Base-by-base conservation (phyloP, 495 filamentous ascomycete genomes). In the Aspergillus conjunctus region DNA sequence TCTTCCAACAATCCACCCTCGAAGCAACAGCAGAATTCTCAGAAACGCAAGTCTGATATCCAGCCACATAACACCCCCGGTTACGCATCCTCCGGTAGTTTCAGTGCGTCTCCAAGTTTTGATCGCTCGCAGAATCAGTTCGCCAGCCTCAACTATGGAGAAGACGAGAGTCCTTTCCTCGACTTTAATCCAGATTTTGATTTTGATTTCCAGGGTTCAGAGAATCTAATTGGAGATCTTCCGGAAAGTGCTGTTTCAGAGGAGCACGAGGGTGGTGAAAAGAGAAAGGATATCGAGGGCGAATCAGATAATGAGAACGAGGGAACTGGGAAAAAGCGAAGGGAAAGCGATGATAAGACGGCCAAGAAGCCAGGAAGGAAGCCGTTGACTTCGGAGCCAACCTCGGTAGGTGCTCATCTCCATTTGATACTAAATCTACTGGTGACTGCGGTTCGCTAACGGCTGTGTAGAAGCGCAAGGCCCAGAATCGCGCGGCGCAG, bases 341-440 rank as follows among this genome's bases (percentile, higher is more conserved):
- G 91, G 63, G 92, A 96, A 71, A 83, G 87, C 55, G 87, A 89
- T 61, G 87, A 88, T 54, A 90, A 88, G 70, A 75, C 83, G 56
- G 85, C 90, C 9, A 98, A 97, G 84, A 98, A 97, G 73, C 95
- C 95, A 3, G 94, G 94, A 44, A 85, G 94, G 59, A 99, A 99
- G 81, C 94, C 93, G 18, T 78, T 99, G 67, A 98, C 90, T 50
- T 92, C 90, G 39, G 94, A 99, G 64, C 94, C 94, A 11, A 98
- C 91, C 58, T 94, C 94, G 62, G 93, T 97, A 87, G 79, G 92
- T 63, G 58, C 43, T 18, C 17, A 34, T 60, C 15, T 22, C 20
- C 26, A 31, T 10, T 44, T 18, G 22, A 48, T 12, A 6, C 20
- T 48, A 11, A 11, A 51, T 9, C 15, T 34, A 21, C 20, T 31